These are phyloP conservation scores for Lumnitzera racemosa DNA, from an alignment of 345 rosid species.

Conservation along the genomic window DNA sequence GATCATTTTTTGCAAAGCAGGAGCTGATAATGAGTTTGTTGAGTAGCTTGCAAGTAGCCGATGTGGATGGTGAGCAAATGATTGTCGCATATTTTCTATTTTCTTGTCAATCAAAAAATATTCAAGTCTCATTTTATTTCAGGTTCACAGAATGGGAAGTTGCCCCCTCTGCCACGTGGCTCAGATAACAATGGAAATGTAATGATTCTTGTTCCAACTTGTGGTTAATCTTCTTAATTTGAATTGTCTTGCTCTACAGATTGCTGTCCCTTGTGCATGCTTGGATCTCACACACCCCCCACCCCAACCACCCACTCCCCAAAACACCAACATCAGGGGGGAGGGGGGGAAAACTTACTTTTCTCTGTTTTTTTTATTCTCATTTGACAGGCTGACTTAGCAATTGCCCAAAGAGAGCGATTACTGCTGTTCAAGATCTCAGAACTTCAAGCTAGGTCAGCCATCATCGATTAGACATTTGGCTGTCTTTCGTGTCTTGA, in stretches of 20 bases:
- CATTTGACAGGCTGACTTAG: conserved; percentile 46
- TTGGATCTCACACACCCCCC: background rate
- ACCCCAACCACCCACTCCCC: too few relatives aligned
- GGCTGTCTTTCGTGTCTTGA: background rate
- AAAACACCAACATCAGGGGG: too few relatives aligned
- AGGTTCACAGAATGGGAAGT: conserved; percentile 78
- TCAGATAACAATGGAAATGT: conserved; percentile 74
- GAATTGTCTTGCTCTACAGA: background rate
- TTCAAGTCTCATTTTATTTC: conserved; percentile 16
- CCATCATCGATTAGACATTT: conserved; percentile 7
- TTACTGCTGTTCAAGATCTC: conserved; percentile 49
- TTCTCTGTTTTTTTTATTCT: background rate
- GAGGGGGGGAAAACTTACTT: too few relatives aligned
- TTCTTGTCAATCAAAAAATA: background rate
- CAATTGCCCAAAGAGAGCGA: conserved; percentile 67
- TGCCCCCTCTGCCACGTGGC: conserved; percentile 62
- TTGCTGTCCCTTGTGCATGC: background rate
- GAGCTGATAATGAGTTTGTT: conserved; percentile 66
- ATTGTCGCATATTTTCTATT: conserved; percentile 4
- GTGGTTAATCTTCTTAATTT: background rate
- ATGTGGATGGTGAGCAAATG: conserved; percentile 60
- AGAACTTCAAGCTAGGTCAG: conserved; percentile 75
- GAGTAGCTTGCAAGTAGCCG: conserved; percentile 58
- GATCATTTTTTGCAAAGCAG: conserved; percentile 24
- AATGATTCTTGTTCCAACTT: conserved; percentile 16